These are phyloP conservation scores for Malbranchea cinnamomea DNA, from an alignment of 2,329 filamentous ascomycete species.

Conservation along the genomic window DNA sequence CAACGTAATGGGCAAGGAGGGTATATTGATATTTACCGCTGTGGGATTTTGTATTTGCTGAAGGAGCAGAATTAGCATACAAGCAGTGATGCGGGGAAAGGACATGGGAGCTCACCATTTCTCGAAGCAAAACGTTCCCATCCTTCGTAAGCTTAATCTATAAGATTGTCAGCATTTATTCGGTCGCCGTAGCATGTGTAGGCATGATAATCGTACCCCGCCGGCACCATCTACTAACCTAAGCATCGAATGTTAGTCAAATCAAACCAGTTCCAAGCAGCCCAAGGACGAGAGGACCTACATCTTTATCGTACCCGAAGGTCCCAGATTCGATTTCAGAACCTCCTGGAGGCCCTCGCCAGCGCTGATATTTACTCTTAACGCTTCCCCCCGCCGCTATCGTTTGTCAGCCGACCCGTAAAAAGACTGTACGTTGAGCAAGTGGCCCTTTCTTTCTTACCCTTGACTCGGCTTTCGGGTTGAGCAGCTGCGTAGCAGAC, in stretches of 20 bases:
- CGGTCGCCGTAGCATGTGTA: too few species aligned
- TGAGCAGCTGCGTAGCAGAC: conserved; percentile 96
- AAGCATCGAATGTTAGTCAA: too few species aligned
- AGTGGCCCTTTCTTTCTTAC: conserved; percentile 53
- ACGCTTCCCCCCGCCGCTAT: conserved; percentile 88
- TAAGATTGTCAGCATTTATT: conserved; percentile 13
- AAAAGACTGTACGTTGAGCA: conserved; percentile 12
- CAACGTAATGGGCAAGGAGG: conserved; percentile 8
- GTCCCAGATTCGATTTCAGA: conserved; percentile 88
- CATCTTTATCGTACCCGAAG: conserved; percentile 94
- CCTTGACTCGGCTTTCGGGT: conserved; percentile 96
- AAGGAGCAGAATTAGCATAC: conserved; percentile 17
- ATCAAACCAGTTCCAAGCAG: conserved; percentile 28
- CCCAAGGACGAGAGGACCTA: conserved; percentile 22
- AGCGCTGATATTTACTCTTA: conserved; percentile 91
- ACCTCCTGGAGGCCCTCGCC: conserved; percentile 91
- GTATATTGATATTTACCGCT: conserved; percentile 43
- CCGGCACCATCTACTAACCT: conserved; percentile 50
- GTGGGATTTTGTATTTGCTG: conserved; percentile 96
- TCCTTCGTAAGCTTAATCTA: conserved; percentile 99
- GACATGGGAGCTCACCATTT: conserved; percentile 37
- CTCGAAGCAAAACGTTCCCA: conserved; percentile 67
- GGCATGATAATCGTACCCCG: too few species aligned
- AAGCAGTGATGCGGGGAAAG: conserved; percentile 1
- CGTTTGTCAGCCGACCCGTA: conserved; percentile 13